These are phyloP conservation scores for Endothia cerciana DNA, from an alignment of 2,329 filamentous ascomycete species.

Conservation along the genomic window DNA sequence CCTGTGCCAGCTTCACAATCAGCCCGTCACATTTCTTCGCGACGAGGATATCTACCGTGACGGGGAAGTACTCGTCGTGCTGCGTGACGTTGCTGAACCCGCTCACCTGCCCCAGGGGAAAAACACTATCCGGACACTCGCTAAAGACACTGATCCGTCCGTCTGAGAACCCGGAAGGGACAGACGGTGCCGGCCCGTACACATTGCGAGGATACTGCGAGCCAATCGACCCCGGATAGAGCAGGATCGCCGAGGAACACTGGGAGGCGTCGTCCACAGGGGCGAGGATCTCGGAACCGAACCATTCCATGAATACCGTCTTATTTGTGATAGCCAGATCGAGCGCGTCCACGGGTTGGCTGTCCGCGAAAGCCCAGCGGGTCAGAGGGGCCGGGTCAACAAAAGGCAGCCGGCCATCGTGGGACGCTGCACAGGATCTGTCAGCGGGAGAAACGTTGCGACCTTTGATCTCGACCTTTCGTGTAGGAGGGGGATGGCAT, in stretches of 20 bases:
- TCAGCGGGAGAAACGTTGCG: neutral
- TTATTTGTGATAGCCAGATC: slow-evolving; percentile 53
- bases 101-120: slow-evolving; percentile 46
- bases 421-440: slow-evolving; percentile 29
- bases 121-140: slow-evolving; percentile 46
- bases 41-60: slow-evolving; percentile 60
- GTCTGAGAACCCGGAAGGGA: slow-evolving; percentile 51
- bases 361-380: slow-evolving; percentile 43
- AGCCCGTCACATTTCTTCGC: slow-evolving; percentile 65
- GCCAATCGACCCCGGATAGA: slow-evolving; percentile 47
- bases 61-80: slow-evolving; percentile 56
- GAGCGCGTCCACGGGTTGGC: slow-evolving; percentile 32
- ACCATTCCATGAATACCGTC: slow-evolving; percentile 51
- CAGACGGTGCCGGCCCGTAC: slow-evolving; percentile 45
- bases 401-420: slow-evolving; percentile 42
- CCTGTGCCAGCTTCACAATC: slow-evolving; percentile 56
- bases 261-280: slow-evolving; percentile 41
- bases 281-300: slow-evolving; percentile 49
- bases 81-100: slow-evolving; percentile 44
- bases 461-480: too few species aligned
- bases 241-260: slow-evolving; percentile 53
- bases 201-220: slow-evolving; percentile 39
- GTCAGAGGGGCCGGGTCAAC: slow-evolving; percentile 42
- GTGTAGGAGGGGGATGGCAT: neutral
- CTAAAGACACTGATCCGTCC: slow-evolving; percentile 41